A percentile compares a stretch with the other conserved stretches of the same genome.
Conservation (phyloP, 345 rosid species). For the Lepidium aucheri region DNA sequence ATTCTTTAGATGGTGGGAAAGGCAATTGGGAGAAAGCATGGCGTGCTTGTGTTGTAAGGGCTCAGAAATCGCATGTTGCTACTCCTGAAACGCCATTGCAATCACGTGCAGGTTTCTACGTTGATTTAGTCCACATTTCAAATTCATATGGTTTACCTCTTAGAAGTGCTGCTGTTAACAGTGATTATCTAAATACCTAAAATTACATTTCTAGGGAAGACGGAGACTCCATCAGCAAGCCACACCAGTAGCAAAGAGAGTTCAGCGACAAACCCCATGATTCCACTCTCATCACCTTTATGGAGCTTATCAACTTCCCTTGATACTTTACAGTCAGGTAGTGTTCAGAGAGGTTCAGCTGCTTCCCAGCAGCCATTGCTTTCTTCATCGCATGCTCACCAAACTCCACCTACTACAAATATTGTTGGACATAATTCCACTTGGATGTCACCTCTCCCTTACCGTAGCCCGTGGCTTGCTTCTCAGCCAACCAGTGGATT, state of each 20-base stretch:
- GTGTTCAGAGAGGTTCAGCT: constrained; percentile 51
- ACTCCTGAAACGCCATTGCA: constrained; percentile 65
- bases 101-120: constrained; percentile 51
- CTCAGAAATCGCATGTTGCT: constrained; percentile 41
- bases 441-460: constrained; percentile 78
- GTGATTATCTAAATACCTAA: constrained; percentile 45
- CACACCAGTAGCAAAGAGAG: constrained; percentile 50
- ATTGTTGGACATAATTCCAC: constrained; percentile 51
- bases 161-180: constrained; percentile 31
- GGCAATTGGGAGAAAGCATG: constrained; percentile 79
- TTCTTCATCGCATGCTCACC: constrained; percentile 65
- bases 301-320: constrained; percentile 62
- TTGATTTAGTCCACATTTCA: not conserved
- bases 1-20: constrained; percentile 65
- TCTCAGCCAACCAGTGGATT: constrained; percentile 57
- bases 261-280: constrained; percentile 41
- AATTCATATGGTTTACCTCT: not conserved
- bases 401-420: constrained; percentile 49
- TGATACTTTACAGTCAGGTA: constrained; percentile 48
- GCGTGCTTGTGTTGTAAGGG: constrained; percentile 61
- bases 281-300: constrained; percentile 76
- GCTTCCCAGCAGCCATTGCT: constrained; percentile 52
- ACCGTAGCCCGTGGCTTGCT: constrained; percentile 56
- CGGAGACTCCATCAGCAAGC: constrained; percentile 39
- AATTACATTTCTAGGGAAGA: constrained; percentile 37